Evolutionary conservation across 129 eudicot species (phyloP).

Genomic region (sunflower (Helianthus annuus)): DNA sequence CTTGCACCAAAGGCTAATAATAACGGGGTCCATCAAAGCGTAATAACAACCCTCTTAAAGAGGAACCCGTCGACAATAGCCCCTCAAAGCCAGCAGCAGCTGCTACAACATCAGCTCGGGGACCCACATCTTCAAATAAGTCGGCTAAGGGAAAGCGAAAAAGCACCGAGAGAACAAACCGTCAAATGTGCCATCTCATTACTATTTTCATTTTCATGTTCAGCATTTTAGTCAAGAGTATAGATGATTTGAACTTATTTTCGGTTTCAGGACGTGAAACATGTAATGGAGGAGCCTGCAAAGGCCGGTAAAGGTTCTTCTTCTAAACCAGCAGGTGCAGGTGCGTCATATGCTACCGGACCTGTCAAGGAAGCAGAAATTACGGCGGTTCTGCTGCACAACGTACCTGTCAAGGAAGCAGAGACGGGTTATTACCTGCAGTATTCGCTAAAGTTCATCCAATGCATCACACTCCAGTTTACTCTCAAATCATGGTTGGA

Average conservation of each 20-base stretch:
- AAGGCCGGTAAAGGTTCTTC: too few species aligned
- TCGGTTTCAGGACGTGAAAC: conserved; percentile 57
- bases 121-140: conserved; percentile 64
- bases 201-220: not conserved
- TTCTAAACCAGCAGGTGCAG: too few species aligned
- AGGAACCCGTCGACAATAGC: conserved; percentile 76
- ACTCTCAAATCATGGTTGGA: too few species aligned
- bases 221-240: not conserved
- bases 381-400: too few species aligned
- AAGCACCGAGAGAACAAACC: conserved; percentile 54
- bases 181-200: conserved; percentile 40
- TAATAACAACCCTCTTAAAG: conserved; percentile 62
- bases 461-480: too few species aligned
- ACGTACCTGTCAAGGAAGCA: too few species aligned
- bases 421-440: too few species aligned
- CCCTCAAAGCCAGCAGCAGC: conserved; percentile 52
- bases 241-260: not conserved
- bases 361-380: too few species aligned
- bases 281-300: conserved; percentile 57
- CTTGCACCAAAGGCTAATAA: conserved; percentile 62
- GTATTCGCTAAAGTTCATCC: too few species aligned
- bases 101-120: conserved; percentile 54
- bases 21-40: conserved; percentile 31
- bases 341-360: too few species aligned
- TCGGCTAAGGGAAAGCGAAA: conserved; percentile 87